These are phyloP conservation scores for Multifurca ochricompacta DNA, from an alignment of 768 basidiomycete genomes.

Conservation along the genomic window DNA sequence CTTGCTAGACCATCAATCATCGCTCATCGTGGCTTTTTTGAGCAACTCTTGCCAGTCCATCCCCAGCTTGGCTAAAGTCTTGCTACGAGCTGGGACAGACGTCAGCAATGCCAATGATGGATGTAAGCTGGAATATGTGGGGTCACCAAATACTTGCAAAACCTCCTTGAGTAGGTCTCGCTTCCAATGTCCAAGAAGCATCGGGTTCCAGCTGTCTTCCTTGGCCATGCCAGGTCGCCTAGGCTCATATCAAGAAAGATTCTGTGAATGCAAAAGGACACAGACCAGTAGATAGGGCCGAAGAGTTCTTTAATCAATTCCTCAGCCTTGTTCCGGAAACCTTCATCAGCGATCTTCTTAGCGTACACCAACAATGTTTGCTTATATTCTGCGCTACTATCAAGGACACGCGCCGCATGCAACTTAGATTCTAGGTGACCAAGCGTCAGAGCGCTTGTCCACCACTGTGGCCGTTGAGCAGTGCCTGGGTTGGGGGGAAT, in stretches of 20 bases:
- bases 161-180: slow-evolving; percentile 82
- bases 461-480: slow-evolving; percentile 59
- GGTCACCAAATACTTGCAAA: slow-evolving; percentile 61
- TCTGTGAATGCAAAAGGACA: slow-evolving; percentile 15
- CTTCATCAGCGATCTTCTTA: slow-evolving; percentile 82
- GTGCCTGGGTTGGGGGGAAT: slow-evolving; percentile 17
- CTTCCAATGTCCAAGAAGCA: slow-evolving; percentile 63
- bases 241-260: slow-evolving; percentile 1
- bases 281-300: slow-evolving; percentile 86
- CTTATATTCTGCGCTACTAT: slow-evolving; percentile 82
- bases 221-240: slow-evolving; percentile 56
- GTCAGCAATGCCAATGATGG: background rate
- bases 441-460: slow-evolving; percentile 74
- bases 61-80: slow-evolving; percentile 65
- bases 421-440: slow-evolving; percentile 84
- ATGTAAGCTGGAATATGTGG: background rate
- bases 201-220: slow-evolving; percentile 62
- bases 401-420: slow-evolving; percentile 63
- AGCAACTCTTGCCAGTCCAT: slow-evolving; percentile 78
- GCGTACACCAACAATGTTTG: slow-evolving; percentile 69
- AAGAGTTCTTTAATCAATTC: slow-evolving; percentile 86
- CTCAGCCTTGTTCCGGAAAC: slow-evolving; percentile 80
- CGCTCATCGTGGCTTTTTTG: slow-evolving; percentile 40
- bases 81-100: slow-evolving; percentile 50
- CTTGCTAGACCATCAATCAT: slow-evolving; percentile 5